Conservation (phyloP, 2,329 filamentous ascomycete species). For the Apiospora marii region DNA sequence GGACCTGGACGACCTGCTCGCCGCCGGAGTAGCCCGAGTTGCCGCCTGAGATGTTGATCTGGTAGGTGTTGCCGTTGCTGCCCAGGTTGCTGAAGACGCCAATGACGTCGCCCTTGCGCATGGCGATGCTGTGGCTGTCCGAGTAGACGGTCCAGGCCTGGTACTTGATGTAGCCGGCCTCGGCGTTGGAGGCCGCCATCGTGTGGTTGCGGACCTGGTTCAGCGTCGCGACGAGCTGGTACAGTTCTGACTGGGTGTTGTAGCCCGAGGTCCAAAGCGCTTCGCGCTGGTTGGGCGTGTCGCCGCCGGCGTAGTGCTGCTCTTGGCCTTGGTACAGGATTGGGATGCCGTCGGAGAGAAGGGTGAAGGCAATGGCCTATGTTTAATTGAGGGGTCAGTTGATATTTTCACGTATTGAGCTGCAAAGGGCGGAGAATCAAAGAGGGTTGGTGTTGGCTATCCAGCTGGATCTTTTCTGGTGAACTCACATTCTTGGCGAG, state of each 20-base stretch:
- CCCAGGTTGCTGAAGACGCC: constrained; percentile 51
- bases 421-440: not conserved
- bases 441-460: not conserved
- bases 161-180: constrained; percentile 48
- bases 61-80: constrained; percentile 40
- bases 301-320: constrained; percentile 56
- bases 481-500: constrained; percentile 54
- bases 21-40: constrained; percentile 48
- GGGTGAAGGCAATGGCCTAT: constrained; percentile 56
- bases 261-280: constrained; percentile 58
- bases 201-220: constrained; percentile 58
- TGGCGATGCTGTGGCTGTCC: constrained; percentile 50
- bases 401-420: too few species aligned
- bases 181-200: constrained; percentile 51
- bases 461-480: not conserved
- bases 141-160: constrained; percentile 48
- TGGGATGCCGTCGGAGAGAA: constrained; percentile 62
- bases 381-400: not conserved
- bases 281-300: constrained; percentile 56
- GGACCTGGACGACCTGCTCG: constrained; percentile 48
- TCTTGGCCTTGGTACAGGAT: constrained; percentile 68
- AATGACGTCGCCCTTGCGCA: constrained; percentile 55
- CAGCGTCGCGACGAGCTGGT: constrained; percentile 52
- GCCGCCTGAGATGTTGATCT: constrained; percentile 44
- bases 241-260: constrained; percentile 51